These are phyloP conservation scores for Carex arenaria DNA, from an alignment of 202 grass and related monocot genomes.

Conservation along the genomic window DNA sequence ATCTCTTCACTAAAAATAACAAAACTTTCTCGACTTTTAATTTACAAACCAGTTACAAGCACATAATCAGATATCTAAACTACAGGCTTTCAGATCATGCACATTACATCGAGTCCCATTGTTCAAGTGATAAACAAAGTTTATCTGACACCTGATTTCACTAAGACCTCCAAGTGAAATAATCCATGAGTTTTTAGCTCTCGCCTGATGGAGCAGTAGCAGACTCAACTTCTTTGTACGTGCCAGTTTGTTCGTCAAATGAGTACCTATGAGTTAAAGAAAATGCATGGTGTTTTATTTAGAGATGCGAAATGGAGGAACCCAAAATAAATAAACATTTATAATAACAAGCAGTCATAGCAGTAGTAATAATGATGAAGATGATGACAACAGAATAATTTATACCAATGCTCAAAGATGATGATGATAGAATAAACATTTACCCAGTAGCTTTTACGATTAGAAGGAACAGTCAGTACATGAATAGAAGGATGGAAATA, in stretches of 20 bases:
- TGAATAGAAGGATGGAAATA: neutral
- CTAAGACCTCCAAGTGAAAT: neutral
- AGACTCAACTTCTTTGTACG: constrained; percentile 57
- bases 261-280: constrained; percentile 53
- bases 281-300: neutral
- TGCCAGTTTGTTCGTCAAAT: constrained; percentile 65
- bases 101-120: neutral
- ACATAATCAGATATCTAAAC: neutral
- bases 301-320: neutral
- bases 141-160: neutral
- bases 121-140: neutral
- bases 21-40: neutral
- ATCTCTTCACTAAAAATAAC: neutral
- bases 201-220: neutral
- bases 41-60: neutral
- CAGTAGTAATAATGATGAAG: neutral
- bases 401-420: neutral
- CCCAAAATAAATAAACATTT: constrained; percentile 8
- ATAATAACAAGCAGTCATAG: neutral
- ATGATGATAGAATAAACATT: neutral
- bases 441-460: neutral
- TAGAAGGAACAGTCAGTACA: neutral
- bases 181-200: constrained; percentile 14
- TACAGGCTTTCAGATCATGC: neutral
- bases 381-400: neutral